Percentiles rank a stretch among this genome's conserved stretches.
These are phyloP conservation scores for Isabelozyma pseudorhagii DNA, from an alignment of 805 yeast species.

Conservation along the genomic window DNA sequence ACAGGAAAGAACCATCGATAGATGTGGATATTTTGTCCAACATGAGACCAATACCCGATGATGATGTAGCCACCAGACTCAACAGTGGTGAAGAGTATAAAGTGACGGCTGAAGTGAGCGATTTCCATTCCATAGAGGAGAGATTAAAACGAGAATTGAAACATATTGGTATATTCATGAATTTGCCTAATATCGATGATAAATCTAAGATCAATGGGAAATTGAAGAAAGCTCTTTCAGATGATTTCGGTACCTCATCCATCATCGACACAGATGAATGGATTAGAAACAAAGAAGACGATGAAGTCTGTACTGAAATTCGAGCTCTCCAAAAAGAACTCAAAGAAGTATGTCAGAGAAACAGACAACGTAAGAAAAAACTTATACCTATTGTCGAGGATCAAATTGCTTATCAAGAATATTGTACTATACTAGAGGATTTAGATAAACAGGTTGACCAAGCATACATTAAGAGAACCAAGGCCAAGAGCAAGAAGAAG, in stretches of 20 bases:
- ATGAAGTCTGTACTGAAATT: slow-evolving; percentile 84
- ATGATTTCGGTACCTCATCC: slow-evolving; percentile 32
- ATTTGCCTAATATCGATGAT: slow-evolving; percentile 34
- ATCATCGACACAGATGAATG: slow-evolving; percentile 64
- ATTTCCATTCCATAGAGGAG: slow-evolving; percentile 81
- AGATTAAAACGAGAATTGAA: slow-evolving; percentile 82
- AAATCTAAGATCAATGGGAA: slow-evolving; percentile 20
- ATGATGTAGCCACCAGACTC: slow-evolving; percentile 35
- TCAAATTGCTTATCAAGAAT: slow-evolving; percentile 94
- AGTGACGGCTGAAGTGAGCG: slow-evolving; percentile 50
- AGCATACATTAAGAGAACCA: slow-evolving; percentile 78
- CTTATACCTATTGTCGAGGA: slow-evolving; percentile 76
- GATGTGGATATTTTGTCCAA: slow-evolving; percentile 7
- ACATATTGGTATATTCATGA: slow-evolving; percentile 86
- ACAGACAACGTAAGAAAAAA: slow-evolving; percentile 62
- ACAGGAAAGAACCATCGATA: slow-evolving; percentile 9
- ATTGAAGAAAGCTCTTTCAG: slow-evolving; percentile 14
- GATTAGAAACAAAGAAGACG: slow-evolving; percentile 83
- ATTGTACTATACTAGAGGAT: slow-evolving; percentile 83
- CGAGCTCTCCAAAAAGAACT: slow-evolving; percentile 69
- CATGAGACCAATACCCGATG: slow-evolving; percentile 13
- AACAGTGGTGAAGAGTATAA: slow-evolving; percentile 30
- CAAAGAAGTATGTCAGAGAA: slow-evolving; percentile 55
- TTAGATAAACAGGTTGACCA: slow-evolving; percentile 96
- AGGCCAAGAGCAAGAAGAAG: slow-evolving; percentile 67